These are phyloP conservation scores for Wickerhamomyces sydowiorum DNA, from an alignment of 805 yeast genomes.

Conservation along the genomic window DNA sequence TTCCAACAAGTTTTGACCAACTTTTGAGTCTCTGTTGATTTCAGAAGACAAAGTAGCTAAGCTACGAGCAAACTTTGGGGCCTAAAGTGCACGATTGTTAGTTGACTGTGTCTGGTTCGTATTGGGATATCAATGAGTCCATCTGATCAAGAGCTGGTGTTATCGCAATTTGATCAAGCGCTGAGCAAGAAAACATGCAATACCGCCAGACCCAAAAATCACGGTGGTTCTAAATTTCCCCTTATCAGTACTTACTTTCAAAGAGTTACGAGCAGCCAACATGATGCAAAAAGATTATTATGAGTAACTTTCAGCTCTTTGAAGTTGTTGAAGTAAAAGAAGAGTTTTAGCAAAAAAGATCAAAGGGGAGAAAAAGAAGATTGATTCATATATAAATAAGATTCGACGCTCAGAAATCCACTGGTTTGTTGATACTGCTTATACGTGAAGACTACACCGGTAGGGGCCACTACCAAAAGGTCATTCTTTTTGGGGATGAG, in stretches of 20 bases:
- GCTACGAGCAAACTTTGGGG: conserved; percentile 27
- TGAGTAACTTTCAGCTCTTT: neutral
- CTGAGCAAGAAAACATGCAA: too few species aligned
- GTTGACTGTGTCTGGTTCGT: too few species aligned
- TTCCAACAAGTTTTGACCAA: conserved; percentile 75
- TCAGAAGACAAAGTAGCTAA: conserved; percentile 33
- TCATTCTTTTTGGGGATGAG: conserved; percentile 1
- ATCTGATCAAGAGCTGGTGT: too few species aligned
- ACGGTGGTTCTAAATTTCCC: too few species aligned
- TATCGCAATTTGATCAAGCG: too few species aligned
- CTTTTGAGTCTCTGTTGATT: conserved; percentile 64
- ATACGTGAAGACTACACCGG: neutral
- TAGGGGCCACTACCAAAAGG: neutral
- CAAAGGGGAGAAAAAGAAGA: neutral
- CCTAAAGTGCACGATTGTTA: neutral
- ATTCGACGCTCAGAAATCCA: neutral
- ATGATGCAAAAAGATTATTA: neutral
- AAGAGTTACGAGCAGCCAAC: conserved; percentile 13
- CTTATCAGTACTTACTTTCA: conserved; percentile 3
- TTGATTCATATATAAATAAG: neutral
- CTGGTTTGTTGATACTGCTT: neutral
- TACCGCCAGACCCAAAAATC: too few species aligned
- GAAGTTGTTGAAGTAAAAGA: neutral
- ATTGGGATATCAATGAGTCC: too few species aligned
- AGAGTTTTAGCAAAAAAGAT: neutral